A percentile compares a stretch with the other conserved stretches of the same genome.
These are phyloP conservation scores for Pseudopediastrum boryanum DNA, from an alignment of 139 green algal species.

Conservation along the genomic window DNA sequence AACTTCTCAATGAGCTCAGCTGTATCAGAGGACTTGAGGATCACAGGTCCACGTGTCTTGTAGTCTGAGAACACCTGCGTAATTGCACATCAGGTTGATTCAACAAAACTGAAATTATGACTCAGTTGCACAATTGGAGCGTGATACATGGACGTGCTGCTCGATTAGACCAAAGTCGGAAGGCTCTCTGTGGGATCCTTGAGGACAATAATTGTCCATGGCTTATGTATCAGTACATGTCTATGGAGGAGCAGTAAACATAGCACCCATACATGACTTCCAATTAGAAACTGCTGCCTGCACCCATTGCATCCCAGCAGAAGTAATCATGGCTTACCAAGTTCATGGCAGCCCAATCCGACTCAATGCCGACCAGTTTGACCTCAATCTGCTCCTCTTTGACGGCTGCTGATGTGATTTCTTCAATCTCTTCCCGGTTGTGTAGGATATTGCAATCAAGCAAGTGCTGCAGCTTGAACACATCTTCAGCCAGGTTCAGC, in stretches of 20 bases:
- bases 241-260: no score
- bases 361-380: constrained; percentile 63
- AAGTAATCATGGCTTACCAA: no score
- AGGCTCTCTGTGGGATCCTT: no score
- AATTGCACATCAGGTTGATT: constrained; percentile 26
- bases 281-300: no score
- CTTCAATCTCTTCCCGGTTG: constrained; percentile 86
- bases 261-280: no score
- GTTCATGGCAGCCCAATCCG: constrained; percentile 79
- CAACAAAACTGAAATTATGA: no score
- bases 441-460: constrained; percentile 81
- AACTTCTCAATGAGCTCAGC: constrained; percentile 94
- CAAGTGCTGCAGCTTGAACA: constrained; percentile 91
- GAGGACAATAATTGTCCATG: no score
- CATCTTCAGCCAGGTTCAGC: constrained; percentile 86
- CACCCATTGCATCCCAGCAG: no score
- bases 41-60: constrained; percentile 87
- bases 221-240: no score
- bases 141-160: no score
- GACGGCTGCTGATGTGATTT: constrained; percentile 77
- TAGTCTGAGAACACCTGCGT: constrained; percentile 85
- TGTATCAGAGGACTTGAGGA: constrained; percentile 89
- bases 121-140: no score
- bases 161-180: no score
- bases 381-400: constrained; percentile 94